Evolutionary conservation across 2,329 filamentous ascomycete genomes (phyloP).

Genomic region (Xylaria sp.): DNA sequence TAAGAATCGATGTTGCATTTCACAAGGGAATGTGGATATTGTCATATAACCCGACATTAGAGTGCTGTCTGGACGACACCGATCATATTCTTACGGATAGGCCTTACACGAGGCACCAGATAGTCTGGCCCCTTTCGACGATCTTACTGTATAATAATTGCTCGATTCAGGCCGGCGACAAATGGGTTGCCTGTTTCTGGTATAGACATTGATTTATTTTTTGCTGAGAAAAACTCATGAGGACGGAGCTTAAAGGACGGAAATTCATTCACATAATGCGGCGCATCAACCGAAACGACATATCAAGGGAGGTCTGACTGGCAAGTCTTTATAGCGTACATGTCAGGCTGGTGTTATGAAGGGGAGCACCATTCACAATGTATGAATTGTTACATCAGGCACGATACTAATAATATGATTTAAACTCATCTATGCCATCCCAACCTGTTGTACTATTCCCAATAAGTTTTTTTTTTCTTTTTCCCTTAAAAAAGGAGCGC

Average conservation of each 20-base stretch:
- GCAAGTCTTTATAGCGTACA: constrained; percentile 24
- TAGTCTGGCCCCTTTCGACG: constrained; percentile 32
- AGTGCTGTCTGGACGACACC: constrained; percentile 24
- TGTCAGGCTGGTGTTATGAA: constrained; percentile 27
- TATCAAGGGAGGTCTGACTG: constrained; percentile 26
- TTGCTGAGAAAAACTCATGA: constrained; percentile 34
- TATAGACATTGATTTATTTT: constrained; percentile 45
- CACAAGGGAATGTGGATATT: constrained; percentile 23
- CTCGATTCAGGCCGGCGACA: constrained; percentile 37
- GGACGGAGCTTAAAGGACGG: constrained; percentile 30
- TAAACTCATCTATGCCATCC: neutral
- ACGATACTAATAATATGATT: constrained; percentile 33
- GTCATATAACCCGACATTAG: constrained; percentile 9
- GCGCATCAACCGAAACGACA: constrained; percentile 37
- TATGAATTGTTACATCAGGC: constrained; percentile 30
- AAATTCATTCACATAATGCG: constrained; percentile 35
- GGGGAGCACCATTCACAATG: constrained; percentile 26
- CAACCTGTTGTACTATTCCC: neutral
- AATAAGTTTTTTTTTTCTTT: too few species aligned
- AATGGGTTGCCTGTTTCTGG: constrained; percentile 40
- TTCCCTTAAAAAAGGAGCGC: too few species aligned
- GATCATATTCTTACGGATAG: constrained; percentile 34
- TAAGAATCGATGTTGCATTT: constrained; percentile 18
- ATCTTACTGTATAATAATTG: constrained; percentile 47
- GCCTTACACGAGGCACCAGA: constrained; percentile 35